phyloP scores from a whole-genome alignment of 257 asterid species.

The Knoxia roxburghii region DNA sequence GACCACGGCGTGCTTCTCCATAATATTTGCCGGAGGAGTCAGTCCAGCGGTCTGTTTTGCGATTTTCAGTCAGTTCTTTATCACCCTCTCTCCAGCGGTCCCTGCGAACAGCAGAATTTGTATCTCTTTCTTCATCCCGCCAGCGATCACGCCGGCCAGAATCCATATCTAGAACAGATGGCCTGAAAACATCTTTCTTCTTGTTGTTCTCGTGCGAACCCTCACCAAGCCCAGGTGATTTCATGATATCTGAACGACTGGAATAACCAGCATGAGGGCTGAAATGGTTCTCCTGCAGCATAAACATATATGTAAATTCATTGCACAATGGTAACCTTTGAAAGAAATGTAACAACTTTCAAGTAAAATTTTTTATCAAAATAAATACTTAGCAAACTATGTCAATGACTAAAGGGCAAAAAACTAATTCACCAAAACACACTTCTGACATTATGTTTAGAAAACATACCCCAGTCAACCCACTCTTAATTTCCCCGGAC shows the following conservation, averaged over 20 bases:
- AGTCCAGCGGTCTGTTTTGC: conserved; percentile 63
- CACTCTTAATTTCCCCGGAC: conserved; percentile 75
- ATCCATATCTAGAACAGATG: conserved; percentile 78
- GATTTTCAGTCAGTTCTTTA: conserved; percentile 53
- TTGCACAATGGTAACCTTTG: neutral
- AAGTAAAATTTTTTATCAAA: neutral
- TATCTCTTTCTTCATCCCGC: conserved; percentile 98
- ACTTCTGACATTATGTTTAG: conserved; percentile 1
- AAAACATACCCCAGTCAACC: conserved; percentile 58
- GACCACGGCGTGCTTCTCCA: conserved; percentile 72
- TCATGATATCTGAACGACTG: conserved; percentile 38
- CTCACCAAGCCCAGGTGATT: conserved; percentile 50
- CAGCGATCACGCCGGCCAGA: conserved; percentile 80
- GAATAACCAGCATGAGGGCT: conserved; percentile 33
- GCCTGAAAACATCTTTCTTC: conserved; percentile 92
- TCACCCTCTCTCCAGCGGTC: conserved; percentile 97
- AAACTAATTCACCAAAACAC: conserved; percentile 3
- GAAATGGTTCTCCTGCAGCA: conserved; percentile 55
- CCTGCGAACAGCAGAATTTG: conserved; percentile 60
- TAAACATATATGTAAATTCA: conserved; percentile 6
- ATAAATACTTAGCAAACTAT: neutral
- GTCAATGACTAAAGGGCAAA: conserved; percentile 2
- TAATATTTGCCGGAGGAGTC: conserved; percentile 65
- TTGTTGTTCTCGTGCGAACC: conserved; percentile 45
- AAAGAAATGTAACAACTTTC: neutral